phyloP scores from a whole-genome alignment of 1,139 yeast genomes.

The Hansenula lynferdii region DNA sequence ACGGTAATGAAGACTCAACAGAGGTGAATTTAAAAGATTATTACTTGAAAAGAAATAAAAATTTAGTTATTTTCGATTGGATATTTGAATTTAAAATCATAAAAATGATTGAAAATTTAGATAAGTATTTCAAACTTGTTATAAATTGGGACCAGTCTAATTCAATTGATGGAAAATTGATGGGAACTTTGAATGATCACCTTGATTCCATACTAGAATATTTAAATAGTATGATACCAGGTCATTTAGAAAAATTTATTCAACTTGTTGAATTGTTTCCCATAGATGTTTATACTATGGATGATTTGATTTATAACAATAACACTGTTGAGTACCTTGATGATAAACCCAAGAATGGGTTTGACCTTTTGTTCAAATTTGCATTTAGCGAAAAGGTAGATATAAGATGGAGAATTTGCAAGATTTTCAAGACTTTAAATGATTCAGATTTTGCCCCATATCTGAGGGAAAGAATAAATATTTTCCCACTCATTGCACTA shows the following conservation, averaged over 20 bases:
- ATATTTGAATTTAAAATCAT: slow-evolving; percentile 22
- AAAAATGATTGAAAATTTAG: slow-evolving; percentile 14
- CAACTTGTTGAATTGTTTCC: slow-evolving; percentile 20
- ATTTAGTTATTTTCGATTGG: slow-evolving; percentile 18
- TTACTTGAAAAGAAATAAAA: slow-evolving; percentile 17
- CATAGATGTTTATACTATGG: neutral
- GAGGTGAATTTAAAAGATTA: slow-evolving; percentile 21
- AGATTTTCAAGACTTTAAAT: slow-evolving; percentile 5
- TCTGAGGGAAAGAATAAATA: too few relatives aligned
- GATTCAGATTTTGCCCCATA: slow-evolving; percentile 6
- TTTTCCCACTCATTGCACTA: slow-evolving; percentile 8
- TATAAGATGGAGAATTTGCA: slow-evolving; percentile 8
- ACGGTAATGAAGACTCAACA: neutral
- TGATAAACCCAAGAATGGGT: slow-evolving; percentile 1
- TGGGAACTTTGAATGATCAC: too few relatives aligned
- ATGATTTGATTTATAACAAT: slow-evolving; percentile 14
- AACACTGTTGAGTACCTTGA: slow-evolving; percentile 1
- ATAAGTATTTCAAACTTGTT: slow-evolving; percentile 1
- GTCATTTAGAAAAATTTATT: slow-evolving; percentile 16
- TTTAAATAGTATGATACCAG: slow-evolving; percentile 8
- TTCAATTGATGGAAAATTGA: too few relatives aligned
- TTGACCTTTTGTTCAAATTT: slow-evolving; percentile 15
- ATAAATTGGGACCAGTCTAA: too few relatives aligned
- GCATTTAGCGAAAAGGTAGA: slow-evolving; percentile 7
- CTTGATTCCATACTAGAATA: slow-evolving; percentile 5